Base-by-base conservation (phyloP, 2,329 filamentous ascomycete species). In the Elsinoe batatas region DNA sequence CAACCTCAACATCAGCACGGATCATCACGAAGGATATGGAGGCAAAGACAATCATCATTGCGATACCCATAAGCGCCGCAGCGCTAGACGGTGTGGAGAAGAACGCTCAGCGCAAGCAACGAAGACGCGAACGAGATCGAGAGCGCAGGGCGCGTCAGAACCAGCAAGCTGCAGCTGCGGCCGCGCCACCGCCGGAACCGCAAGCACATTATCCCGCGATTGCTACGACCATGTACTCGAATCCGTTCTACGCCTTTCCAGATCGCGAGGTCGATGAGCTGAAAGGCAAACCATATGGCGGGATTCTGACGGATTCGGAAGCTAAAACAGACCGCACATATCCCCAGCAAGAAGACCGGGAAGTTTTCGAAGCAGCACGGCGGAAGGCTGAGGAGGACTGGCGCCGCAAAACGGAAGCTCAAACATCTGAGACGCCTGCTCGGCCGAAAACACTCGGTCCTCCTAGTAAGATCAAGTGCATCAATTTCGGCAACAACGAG, bases 401-500 rank as follows among this genome's bases (percentile, higher is more conserved):
- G 87, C 85, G 89, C 65, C 79, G 82, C 62, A 82, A 83, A 62
- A 74, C 79, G 18, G 69, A 82, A 72, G 64, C 76, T 65, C 84
- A 91, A 61, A 80, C 80, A 26, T 72, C 78, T 18, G 84, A 82
- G 64, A 85, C 82, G 65, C 74, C 81, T 15, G 64, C 65, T 11
- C 62, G 67, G 51, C 59, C 65, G 6, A 95, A 95, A 66, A 76
- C 85, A 3, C 82, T 83, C n/a, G 88, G 88, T 0, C 88, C 89
- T 26, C 88, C 89, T 3, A 97, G 91, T 69, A 93, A 96, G 72
- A 97, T 98, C 68, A 94, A 97, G 70, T 96, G 91, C 72, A 95
- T 98, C 73, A 93, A 95, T 65, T 97, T 98, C 72, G 93, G 93
- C 44, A 89, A 90, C 53, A 94, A 87, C 78, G 93, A 98, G 70